These are phyloP conservation scores for Solanum piurae DNA, from an alignment of 257 asterid genomes.

Conservation along the genomic window DNA sequence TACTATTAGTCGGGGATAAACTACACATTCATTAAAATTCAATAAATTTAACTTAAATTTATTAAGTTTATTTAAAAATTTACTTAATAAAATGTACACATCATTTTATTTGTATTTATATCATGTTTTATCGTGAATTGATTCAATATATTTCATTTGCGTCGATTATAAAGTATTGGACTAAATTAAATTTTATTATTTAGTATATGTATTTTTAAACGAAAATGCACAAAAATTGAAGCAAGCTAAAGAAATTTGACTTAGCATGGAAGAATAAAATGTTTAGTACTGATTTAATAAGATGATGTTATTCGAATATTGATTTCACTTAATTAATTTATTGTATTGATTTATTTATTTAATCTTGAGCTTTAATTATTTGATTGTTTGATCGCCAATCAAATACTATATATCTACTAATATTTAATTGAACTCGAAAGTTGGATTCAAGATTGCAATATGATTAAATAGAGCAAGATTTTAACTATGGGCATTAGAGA, in stretches of 20 bases:
- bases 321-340: too few species aligned
- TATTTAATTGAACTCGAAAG: not conserved
- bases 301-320: not conserved
- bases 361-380: too few species aligned
- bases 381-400: not conserved
- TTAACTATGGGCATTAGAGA: accelerated
- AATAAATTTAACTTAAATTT: too few species aligned
- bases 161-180: not conserved
- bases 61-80: too few species aligned
- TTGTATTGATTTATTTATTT: too few species aligned
- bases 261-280: too few species aligned
- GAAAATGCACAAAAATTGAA: not conserved
- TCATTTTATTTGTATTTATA: not conserved
- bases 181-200: not conserved
- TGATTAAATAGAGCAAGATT: not conserved
- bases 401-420: too few species aligned
- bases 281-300: too few species aligned
- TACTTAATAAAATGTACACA: too few species aligned
- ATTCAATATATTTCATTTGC: not conserved
- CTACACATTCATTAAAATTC: not conserved
- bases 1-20: not conserved
- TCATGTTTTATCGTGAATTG: not conserved
- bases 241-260: not conserved
- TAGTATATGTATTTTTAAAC: too few species aligned
- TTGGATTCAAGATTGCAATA: not conserved